Evolutionary conservation across 352 stramenopile species (phyloP).

Genomic region (Globisporangium sylvaticum): DNA sequence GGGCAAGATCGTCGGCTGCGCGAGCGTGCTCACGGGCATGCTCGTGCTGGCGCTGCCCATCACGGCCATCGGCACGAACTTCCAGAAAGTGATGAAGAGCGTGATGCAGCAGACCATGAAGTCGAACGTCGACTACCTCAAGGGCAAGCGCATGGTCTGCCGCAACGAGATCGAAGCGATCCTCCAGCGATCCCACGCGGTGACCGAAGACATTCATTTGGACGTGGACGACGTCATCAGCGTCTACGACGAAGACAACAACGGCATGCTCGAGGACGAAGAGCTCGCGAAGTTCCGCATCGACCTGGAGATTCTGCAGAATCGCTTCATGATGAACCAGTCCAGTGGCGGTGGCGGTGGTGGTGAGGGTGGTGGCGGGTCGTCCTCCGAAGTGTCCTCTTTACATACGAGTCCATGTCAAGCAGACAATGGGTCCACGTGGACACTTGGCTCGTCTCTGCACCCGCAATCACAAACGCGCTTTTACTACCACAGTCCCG

Average conservation of each 20-base stretch:
- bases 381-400: background rate
- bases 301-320: conserved; percentile 70
- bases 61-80: conserved; percentile 87
- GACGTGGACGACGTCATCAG: conserved; percentile 77
- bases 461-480: background rate
- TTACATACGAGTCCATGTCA: background rate
- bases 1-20: conserved; percentile 70
- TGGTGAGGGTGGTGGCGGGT: background rate
- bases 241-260: conserved; percentile 79
- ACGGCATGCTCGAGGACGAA: conserved; percentile 70
- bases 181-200: conserved; percentile 62
- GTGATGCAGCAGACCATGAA: conserved; percentile 78
- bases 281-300: conserved; percentile 66
- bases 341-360: background rate
- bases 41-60: conserved; percentile 87
- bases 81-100: conserved; percentile 83
- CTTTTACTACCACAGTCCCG: background rate
- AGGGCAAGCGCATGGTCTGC: conserved; percentile 66
- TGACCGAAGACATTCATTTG: conserved; percentile 69
- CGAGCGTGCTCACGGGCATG: conserved; percentile 78
- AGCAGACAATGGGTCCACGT: background rate
- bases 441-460: background rate
- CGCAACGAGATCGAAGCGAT: conserved; percentile 74
- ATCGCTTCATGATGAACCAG: conserved; percentile 47
- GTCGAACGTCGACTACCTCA: conserved; percentile 71